Conservation (phyloP, 2,329 filamentous ascomycete species). For the Aspergillus thermomutatus region DNA sequence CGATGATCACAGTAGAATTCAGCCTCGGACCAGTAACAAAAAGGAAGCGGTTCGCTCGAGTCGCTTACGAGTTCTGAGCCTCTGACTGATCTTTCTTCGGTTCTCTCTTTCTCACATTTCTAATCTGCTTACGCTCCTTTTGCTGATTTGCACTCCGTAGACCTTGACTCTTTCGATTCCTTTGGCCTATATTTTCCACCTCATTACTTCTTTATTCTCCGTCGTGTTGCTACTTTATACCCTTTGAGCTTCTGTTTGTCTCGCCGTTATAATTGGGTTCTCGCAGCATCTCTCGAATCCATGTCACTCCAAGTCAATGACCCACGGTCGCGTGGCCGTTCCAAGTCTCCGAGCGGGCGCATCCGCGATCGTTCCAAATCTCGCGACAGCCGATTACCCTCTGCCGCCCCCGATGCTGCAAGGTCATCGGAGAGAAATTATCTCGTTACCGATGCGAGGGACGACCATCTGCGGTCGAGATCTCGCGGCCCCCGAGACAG, state of each 20-base stretch:
- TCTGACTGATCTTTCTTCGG: neutral
- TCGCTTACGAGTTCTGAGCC: neutral
- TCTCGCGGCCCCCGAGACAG: constrained; percentile 13
- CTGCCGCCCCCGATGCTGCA: constrained; percentile 26
- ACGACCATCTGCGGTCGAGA: constrained; percentile 23
- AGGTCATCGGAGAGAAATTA: constrained; percentile 19
- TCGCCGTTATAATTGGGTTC: constrained; percentile 4
- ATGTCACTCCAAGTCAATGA: constrained; percentile 41
- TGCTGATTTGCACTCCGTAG: neutral
- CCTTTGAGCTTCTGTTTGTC: neutral
- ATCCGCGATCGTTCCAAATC: constrained; percentile 42
- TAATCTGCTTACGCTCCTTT: neutral
- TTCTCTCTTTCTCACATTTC: neutral
- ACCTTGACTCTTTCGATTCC: neutral
- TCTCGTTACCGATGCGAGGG: constrained; percentile 27
- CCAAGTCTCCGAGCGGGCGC: constrained; percentile 43
- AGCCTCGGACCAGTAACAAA: neutral
- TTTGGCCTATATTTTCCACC: neutral
- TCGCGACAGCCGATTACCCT: constrained; percentile 37
- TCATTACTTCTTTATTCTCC: neutral
- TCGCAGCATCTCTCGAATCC: constrained; percentile 4
- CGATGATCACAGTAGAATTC: neutral
- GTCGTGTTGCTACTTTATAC: neutral
- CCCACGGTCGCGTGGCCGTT: constrained; percentile 43
- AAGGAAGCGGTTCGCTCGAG: neutral